These are phyloP conservation scores for Grosmannia penicillata DNA, from an alignment of 2,329 filamentous ascomycete genomes.

Conservation along the genomic window DNA sequence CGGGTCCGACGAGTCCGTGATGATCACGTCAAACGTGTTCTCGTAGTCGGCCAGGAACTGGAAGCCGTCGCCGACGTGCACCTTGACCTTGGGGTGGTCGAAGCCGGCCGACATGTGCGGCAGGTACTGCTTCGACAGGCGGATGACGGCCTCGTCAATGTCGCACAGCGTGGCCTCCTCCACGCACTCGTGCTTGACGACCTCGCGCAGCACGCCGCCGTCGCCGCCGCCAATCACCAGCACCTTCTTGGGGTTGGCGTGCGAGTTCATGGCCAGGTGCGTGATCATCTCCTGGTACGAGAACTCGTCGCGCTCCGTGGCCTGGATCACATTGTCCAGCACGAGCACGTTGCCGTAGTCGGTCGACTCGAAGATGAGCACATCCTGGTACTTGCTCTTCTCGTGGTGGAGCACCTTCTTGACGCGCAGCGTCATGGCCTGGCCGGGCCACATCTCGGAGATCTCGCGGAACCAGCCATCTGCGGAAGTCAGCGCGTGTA, in stretches of 20 bases:
- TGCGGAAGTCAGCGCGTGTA: conserved; percentile 19
- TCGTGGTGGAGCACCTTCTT: conserved; percentile 98
- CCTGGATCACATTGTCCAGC: conserved; percentile 97
- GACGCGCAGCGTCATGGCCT: conserved; percentile 97
- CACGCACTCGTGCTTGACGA: conserved; percentile 96
- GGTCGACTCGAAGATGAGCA: conserved; percentile 96
- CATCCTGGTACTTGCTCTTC: conserved; percentile 98
- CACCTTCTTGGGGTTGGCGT: conserved; percentile 96
- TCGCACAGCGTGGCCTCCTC: conserved; percentile 95
- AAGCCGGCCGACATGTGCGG: conserved; percentile 88
- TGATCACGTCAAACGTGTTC: conserved; percentile 97
- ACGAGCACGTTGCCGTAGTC: conserved; percentile 94
- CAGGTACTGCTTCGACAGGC: conserved; percentile 95
- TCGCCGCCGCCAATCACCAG: conserved; percentile 97
- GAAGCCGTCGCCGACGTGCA: conserved; percentile 93
- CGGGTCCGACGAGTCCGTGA: conserved; percentile 95
- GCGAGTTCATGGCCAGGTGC: conserved; percentile 94
- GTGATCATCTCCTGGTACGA: conserved; percentile 99
- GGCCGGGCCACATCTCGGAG: conserved; percentile 95
- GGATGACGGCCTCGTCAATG: conserved; percentile 98
- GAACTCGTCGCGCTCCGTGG: conserved; percentile 97
- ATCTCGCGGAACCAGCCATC: conserved; percentile 99
- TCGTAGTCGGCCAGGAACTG: conserved; percentile 95
- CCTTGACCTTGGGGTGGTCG: conserved; percentile 83
- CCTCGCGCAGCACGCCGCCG: conserved; percentile 91